Base-by-base conservation (phyloP, 495 filamentous ascomycete species). In the Aspergillus affinis region DNA sequence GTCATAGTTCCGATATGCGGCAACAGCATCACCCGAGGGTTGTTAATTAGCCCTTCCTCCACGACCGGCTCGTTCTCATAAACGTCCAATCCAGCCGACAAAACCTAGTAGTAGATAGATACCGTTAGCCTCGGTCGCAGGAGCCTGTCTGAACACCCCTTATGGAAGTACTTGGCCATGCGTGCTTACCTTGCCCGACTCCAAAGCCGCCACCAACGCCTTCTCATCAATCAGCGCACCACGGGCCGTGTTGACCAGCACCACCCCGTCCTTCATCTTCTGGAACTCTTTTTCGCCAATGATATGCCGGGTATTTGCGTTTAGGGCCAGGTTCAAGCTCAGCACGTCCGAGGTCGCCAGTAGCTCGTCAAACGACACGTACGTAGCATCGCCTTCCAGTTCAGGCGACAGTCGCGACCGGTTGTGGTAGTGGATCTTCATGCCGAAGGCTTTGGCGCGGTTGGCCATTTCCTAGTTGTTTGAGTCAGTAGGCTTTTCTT, bases 171-270 rank as follows among this genome's bases (percentile, higher is more conserved):
- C n/a, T n/a, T n/a, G n/a, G n/a, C n/a, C n/a, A n/a, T n/a, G n/a
- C n/a, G n/a, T n/a, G n/a, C n/a, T 77, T 57, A 91, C 89, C 72
- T 88, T 85, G 10, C 88, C 88, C 3, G 79, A 82, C 18, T 88
- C 81, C 1, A 93, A 72, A 0, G 89, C 88, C 21, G 81, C 78
- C 9, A 90, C 90, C 20, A 92, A 83, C 15, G 88, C 89, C 64
- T 81, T 75, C 79, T 95, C 91, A 64, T 95, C 88, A 44, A 93
- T 85, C 57, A 91, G 75, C 30, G 88, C 88, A 20, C 91, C 91
- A 6, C 91, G 84, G 6, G 91, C 90, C 3, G 92, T 93, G 68
- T 95, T 95, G 17, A 93, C 84, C 54, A 93, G 81, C 66, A 91
- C 89, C 15, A 89, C 84, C 13, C 91, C 90, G 62, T 83, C 81